Evolutionary conservation across 495 filamentous ascomycete genomes (phyloP), one percentile per base, ranked within the genome.

Genomic region (Halenospora varia): DNA sequence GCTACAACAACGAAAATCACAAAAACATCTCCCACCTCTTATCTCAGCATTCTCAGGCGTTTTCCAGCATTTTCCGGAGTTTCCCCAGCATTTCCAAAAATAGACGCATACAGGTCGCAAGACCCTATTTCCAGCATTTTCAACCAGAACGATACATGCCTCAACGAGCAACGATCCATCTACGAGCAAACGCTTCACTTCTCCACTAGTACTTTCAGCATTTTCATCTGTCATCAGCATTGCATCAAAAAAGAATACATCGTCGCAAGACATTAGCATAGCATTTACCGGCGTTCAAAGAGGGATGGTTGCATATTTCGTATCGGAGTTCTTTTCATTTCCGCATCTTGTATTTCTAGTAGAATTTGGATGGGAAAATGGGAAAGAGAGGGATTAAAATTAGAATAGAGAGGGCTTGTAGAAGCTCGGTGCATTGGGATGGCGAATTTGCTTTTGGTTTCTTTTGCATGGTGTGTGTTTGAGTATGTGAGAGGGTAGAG

Each of bases 251-350:
- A 15, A 53, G 2, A 20, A 22, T 26, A 25, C 25, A 24, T 51
- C 44, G 45, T 45, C 47, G 48, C 55, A 46, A 52, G 47, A 57
- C 55, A 39, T 17, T 35, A 29, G 11, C 42, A 41, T 8, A 48
- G 46, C 47, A 52, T 53, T 53, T 29, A 51, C 51, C 60, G 60
- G 55, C 60, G 60, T 62, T 62, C 46, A 23, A 62, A 62, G 60
- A 62, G 55, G 60, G 60, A 42, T 25, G 10, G 26, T 11, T 20
- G 52, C 59, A 56, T 56, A 42, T 46, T 47, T 10, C 19, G 39
- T 46, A 9, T 48, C 19, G 59, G 59, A 25, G 53, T 56, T 48
- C 48, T 50, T 20, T 13, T 47, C 19, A 10, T 47, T 18, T 10
- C 19, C 18, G 39, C 23, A 47, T 25, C 20, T 39, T 53, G 42